Base-by-base conservation (phyloP, 495 filamentous ascomycete species). In the Aspergillus conjunctus region DNA sequence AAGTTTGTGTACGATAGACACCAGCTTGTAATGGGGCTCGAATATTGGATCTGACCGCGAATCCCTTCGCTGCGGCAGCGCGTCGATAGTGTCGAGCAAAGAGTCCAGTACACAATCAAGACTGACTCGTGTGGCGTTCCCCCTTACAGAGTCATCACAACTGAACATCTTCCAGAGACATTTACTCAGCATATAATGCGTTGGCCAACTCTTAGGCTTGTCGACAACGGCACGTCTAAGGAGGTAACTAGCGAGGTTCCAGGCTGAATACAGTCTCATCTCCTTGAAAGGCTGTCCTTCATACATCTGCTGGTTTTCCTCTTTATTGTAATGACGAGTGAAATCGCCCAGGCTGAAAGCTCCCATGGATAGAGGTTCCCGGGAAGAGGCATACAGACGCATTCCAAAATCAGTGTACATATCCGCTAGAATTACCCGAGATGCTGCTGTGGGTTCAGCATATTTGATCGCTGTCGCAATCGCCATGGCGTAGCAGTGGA, bases 111-210 rank as follows among this genome's bases (percentile, higher is more conserved):
- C 82, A 55, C 81, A 76, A 58, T 87, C 76, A 39, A 88, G 74
- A 15, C 73, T 70, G 20, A 81, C 75, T 14, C 69, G 67, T 73
- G 72, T 81, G 67, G 52, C 72, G 59, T 62, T 85, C 67, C 67
- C 83, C 67, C 59, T 79, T 63, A 68, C 64, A 30, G 70, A 66
- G n/a, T 87, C 82, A 8, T 77, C 76, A 14, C 80, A 81, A 60
- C 81, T 87, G 66, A 87, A 88, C 89, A 98, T 95, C 74, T 98
- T 99, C 88, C 93, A 97, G 30, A 93, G 80, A 68, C 92, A 96
- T 78, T 99, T 99, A 41, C 89, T 91, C 10, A 92, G 85, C 85
- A 93, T 93, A 70, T 93, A 98, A 50, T 89, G 86, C 62, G 88
- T 91, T 70, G 89, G 87, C 94, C 94, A 99, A 57, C 87, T 83